These are phyloP conservation scores for Xylariaceae sp. DNA, from an alignment of 2,329 filamentous ascomycete species.

Conservation along the genomic window DNA sequence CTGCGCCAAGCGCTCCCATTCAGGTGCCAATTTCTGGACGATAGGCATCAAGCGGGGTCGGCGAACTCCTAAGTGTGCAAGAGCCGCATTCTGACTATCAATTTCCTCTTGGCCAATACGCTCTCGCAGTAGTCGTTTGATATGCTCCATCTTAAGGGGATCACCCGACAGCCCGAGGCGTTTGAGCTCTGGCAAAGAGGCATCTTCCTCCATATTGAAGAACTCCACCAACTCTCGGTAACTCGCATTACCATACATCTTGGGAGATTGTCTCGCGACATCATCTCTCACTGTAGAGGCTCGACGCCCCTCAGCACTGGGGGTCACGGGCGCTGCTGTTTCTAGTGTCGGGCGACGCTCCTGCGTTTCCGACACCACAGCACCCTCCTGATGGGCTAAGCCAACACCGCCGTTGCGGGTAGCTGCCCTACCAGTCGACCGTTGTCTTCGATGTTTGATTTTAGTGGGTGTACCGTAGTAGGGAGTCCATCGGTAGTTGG, in stretches of 20 bases:
- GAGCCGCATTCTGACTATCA: conserved; percentile 4
- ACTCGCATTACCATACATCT: not conserved
- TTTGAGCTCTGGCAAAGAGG: conserved; percentile 22
- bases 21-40: no score
- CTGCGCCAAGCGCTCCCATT: conserved; percentile 23
- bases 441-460: no score
- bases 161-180: conserved; percentile 12
- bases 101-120: conserved; percentile 14
- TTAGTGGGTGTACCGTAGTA: no score
- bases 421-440: no score
- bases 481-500: no score
- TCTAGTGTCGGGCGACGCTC: not conserved
- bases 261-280: not conserved
- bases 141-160: conserved; percentile 12
- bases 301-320: not conserved
- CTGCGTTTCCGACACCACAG: no score
- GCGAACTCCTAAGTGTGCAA: conserved; percentile 23
- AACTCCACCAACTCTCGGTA: conserved; percentile 20
- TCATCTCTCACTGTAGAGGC: not conserved
- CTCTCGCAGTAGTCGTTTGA: conserved; percentile 12
- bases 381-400: no score
- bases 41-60: conserved; percentile 15
- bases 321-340: not conserved
- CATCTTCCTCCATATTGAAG: conserved; percentile 21
- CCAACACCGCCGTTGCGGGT: not conserved